These are phyloP conservation scores for Lepidium aucheri DNA, from an alignment of 345 rosid species.

Conservation along the genomic window DNA sequence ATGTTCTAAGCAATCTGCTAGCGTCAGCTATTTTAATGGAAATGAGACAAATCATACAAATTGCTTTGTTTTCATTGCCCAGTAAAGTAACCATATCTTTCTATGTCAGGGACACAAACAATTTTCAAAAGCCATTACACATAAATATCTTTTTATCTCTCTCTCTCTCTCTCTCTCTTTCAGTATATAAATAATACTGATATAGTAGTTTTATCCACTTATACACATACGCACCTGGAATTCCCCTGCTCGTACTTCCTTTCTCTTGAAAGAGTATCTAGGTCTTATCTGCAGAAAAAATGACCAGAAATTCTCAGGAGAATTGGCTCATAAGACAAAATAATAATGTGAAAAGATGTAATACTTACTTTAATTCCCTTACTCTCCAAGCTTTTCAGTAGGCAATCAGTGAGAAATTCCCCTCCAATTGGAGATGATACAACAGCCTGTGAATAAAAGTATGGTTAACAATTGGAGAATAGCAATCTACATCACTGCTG, in stretches of 20 bases:
- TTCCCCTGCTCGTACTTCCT: slow-evolving; percentile 82
- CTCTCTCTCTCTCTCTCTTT: neutral
- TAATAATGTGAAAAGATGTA: neutral
- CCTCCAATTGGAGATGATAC: slow-evolving; percentile 85
- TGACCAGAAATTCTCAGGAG: slow-evolving; percentile 9
- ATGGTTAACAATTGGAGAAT: slow-evolving; percentile 2
- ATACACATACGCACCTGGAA: slow-evolving; percentile 58
- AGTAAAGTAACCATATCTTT: neutral
- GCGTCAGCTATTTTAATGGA: slow-evolving; percentile 1
- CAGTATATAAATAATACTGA: neutral
- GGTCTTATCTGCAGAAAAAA: slow-evolving; percentile 70
- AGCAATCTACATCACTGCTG: neutral
- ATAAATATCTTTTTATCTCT: neutral
- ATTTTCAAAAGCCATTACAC: neutral
- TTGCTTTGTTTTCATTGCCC: neutral
- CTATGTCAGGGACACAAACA: neutral
- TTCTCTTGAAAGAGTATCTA: slow-evolving; percentile 95
- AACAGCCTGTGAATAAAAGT: slow-evolving; percentile 48
- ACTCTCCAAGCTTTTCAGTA: slow-evolving; percentile 95
- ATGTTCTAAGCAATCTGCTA: neutral
- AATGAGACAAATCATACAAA: neutral
- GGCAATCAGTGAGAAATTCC: slow-evolving; percentile 87
- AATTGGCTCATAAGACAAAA: neutral
- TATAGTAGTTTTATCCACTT: slow-evolving; percentile 6
- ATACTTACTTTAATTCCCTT: slow-evolving; percentile 72